Percentiles rank a stretch among this genome's conserved stretches.
Conservation (phyloP, 495 filamentous ascomycete species). For the Xylaria longipes region DNA sequence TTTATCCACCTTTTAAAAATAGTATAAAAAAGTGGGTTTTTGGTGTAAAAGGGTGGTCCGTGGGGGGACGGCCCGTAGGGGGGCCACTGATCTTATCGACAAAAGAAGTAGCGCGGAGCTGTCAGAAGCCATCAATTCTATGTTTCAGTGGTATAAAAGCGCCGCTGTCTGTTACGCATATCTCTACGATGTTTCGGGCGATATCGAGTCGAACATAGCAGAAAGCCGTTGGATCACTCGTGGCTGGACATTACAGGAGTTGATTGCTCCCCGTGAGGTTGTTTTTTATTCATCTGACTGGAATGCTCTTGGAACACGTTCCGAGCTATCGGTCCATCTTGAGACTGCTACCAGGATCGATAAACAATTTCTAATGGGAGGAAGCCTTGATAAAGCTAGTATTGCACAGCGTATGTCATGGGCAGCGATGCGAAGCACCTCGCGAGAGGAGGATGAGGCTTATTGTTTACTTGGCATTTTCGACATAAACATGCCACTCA, state of each 20-base stretch:
- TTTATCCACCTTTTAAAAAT: too few species aligned
- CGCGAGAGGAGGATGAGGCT: slow-evolving; percentile 37
- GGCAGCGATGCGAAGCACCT: slow-evolving; percentile 34
- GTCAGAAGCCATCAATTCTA: slow-evolving; percentile 28
- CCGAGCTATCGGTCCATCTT: slow-evolving; percentile 25
- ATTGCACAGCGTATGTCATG: slow-evolving; percentile 41
- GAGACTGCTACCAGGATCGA: slow-evolving; percentile 32
- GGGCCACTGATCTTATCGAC: too few species aligned
- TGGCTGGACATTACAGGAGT: slow-evolving; percentile 53
- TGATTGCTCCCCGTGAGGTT: slow-evolving; percentile 36
- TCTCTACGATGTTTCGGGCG: slow-evolving; percentile 40
- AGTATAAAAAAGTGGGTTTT: too few species aligned
- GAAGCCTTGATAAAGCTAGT: slow-evolving; percentile 26
- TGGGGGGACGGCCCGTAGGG: too few species aligned
- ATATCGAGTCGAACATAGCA: slow-evolving; percentile 19
- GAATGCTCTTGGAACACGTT: slow-evolving; percentile 30
- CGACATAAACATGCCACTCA: slow-evolving; percentile 32
- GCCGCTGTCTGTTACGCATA: slow-evolving; percentile 44
- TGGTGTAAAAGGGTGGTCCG: too few species aligned
- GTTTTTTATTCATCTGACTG: slow-evolving; percentile 32
- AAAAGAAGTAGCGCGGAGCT: slow-evolving; percentile 48
- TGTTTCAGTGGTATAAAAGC: slow-evolving; percentile 47
- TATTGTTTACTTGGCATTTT: slow-evolving; percentile 42
- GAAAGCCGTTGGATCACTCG: slow-evolving; percentile 45
- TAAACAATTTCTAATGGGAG: slow-evolving; percentile 25